Evolutionary conservation across 1,284 basidiomycete species (phyloP), one percentile per base, ranked within the genome.

Genomic region (Fomitopsis schrenkii): DNA sequence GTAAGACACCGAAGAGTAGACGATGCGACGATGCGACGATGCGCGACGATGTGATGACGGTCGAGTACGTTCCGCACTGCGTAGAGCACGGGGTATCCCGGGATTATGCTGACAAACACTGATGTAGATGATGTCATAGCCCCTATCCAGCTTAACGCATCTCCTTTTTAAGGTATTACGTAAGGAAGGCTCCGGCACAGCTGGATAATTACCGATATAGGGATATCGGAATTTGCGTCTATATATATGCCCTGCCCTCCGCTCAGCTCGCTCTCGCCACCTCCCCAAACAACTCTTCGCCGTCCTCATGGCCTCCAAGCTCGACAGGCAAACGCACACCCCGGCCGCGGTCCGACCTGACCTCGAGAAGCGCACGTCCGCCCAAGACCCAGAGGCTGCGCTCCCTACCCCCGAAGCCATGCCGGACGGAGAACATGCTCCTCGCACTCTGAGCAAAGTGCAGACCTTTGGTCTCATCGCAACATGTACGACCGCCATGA

Each of bases 401-500:
- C 38, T 7, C 10, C 35, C 35, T 12, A 12, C 46, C 3, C 46
- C 8, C 9, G 46, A 50, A 17, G 15, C 3, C 14, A 30, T 50
- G 28, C 28, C 48, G 12, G 48, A 50, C 15, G 48, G 48, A 15
- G 48, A 50, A 50, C 48, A 2, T n/a, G 48, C 48, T 15, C 52
- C 52, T 19, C 52, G 52, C 26, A 35, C 35, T n/a, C 58, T 61
- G 15, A 65, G 63, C 52, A 59, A 30, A 19, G 55, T 54, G 42
- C 59, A 62, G 60, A 46, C 67, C 42, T 59, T 71, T 45, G 58
- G 66, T n/a, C 63, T 75, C 45, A 67, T 73, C 2, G 62, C 66
- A 30, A 73, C 72, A 40, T 71, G 71, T 33, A 74, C 74, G 14
- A 62, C 70, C 22, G 69, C 73, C 33, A 75, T 74, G 73, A 63